Conservation (phyloP, 2,329 filamentous ascomycete genomes). For the Pseudogymnoascus sp. region DNA sequence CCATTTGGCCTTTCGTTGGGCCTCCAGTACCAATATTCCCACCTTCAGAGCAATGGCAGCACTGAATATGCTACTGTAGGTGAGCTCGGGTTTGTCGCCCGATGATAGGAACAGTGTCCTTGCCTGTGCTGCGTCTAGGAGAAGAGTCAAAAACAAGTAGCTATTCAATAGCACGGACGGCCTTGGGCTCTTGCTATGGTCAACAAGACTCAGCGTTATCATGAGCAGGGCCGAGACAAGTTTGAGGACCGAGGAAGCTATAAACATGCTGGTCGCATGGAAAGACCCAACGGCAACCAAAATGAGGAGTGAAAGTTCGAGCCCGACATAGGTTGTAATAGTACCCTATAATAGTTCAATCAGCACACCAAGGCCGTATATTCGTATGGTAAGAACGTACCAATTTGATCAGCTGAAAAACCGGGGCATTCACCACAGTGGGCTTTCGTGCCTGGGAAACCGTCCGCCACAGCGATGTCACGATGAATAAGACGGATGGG, state of each 20-base stretch:
- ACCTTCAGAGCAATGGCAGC: slow-evolving; percentile 10
- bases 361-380: slow-evolving; percentile 8
- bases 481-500: slow-evolving; percentile 25
- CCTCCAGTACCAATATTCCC: slow-evolving; percentile 10
- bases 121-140: slow-evolving; percentile 36
- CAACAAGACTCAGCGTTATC: slow-evolving; percentile 14
- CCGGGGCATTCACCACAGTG: slow-evolving; percentile 24
- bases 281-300: slow-evolving; percentile 15
- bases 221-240: slow-evolving; percentile 22
- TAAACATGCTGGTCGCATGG: slow-evolving; percentile 22
- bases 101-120: slow-evolving; percentile 35
- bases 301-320: slow-evolving; percentile 25
- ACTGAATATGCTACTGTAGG: slow-evolving; percentile 13
- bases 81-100: slow-evolving; percentile 10
- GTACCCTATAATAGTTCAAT: slow-evolving; percentile 14
- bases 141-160: slow-evolving; percentile 34
- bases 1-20: slow-evolving; percentile 20
- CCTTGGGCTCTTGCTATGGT: slow-evolving; percentile 30
- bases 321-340: slow-evolving; percentile 18
- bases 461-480: slow-evolving; percentile 25
- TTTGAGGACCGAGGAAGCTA: slow-evolving; percentile 24
- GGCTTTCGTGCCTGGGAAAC: slow-evolving; percentile 25
- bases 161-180: slow-evolving; percentile 36
- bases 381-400: slow-evolving; percentile 16
- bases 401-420: slow-evolving; percentile 24